Evolutionary conservation across 176 grass and related monocot genomes (phyloP), one percentile per base, ranked within the genome.

Genomic region (Hordeum marinum): DNA sequence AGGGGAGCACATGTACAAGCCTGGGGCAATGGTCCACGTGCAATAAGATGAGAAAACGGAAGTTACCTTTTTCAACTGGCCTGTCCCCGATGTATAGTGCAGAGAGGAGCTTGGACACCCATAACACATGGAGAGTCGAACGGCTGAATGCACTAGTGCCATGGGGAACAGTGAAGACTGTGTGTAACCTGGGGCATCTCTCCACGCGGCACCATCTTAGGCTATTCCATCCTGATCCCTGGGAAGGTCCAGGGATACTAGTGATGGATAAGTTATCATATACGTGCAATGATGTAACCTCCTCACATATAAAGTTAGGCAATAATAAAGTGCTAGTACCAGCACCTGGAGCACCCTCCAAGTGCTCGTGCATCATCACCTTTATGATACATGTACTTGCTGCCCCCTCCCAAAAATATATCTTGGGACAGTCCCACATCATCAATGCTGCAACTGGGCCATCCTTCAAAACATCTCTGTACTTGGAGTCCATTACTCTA

Each of bases 191-290:
- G 5, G 36, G 82, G 21, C 82, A 84, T 11, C 71, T 46, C 71
- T 66, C 59, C 10, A 84, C 5, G 15, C 58, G 58, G 27, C 42
- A 84, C 82, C 82, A 84, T 7, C 0, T 0, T 20, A 84, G 17
- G 0, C 0, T 0, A 1, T 0, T 0, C 82, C 15, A 54, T 54
- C 50, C 50, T 7, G n/a, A n/a, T n/a, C n/a, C n/a, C n/a, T 20
- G 50, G 17, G 50, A 4, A 20, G 50, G 17, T 7, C 0, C 2
- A 54, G 8, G 83, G 45, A 77, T 21, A 20, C 10, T 41, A 0
- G 61, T 58, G 45, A 68, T 68, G 61, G 5, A 67, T 14, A 17
- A 2, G 45, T 20, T 29, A 0, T 85, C 72, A 1, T 84, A 43
- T 31, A 77, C 13, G n/a, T 76, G 82, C 60, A 84, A 14, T 6